Percentiles rank a stretch among this genome's conserved stretches.
These are phyloP conservation scores for Chaetomium sp. DNA, from an alignment of 2,329 filamentous ascomycete species.

Conservation along the genomic window DNA sequence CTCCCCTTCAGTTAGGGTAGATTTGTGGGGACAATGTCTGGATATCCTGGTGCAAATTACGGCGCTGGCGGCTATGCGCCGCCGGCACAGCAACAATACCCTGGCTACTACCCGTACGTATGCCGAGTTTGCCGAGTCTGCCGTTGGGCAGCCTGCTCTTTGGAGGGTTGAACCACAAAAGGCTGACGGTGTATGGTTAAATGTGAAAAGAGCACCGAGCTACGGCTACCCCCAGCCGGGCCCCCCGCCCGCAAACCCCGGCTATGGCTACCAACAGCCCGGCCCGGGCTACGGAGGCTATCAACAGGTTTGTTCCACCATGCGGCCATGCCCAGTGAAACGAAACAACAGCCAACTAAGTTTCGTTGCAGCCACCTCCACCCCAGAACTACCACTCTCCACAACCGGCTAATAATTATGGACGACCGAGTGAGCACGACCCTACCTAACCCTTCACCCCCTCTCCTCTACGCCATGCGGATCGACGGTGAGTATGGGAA, in stretches of 20 bases:
- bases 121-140: slow-evolving; percentile 29
- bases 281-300: slow-evolving; percentile 33
- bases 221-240: slow-evolving; percentile 43
- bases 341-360: slow-evolving; percentile 16
- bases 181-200: not conserved
- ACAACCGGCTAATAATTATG: slow-evolving; percentile 39
- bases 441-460: not conserved
- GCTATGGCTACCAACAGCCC: slow-evolving; percentile 43
- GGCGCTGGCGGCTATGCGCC: slow-evolving; percentile 40
- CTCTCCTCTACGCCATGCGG: too few species aligned
- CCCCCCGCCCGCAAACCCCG: slow-evolving; percentile 32
- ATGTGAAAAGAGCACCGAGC: slow-evolving; percentile 18
- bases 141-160: not conserved
- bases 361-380: slow-evolving; percentile 27
- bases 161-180: slow-evolving; percentile 15
- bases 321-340: not conserved
- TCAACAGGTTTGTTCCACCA: slow-evolving; percentile 31
- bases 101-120: slow-evolving; percentile 51
- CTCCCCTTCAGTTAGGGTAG: not conserved
- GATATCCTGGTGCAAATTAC: slow-evolving; percentile 52
- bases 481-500: too few species aligned
- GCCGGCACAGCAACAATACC: slow-evolving; percentile 38
- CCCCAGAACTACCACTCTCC: slow-evolving; percentile 38
- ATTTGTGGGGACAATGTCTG: slow-evolving; percentile 45
- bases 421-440: slow-evolving; percentile 41